These are phyloP conservation scores for Neurospora sublineolata DNA, from an alignment of 495 filamentous ascomycete species.

Conservation along the genomic window DNA sequence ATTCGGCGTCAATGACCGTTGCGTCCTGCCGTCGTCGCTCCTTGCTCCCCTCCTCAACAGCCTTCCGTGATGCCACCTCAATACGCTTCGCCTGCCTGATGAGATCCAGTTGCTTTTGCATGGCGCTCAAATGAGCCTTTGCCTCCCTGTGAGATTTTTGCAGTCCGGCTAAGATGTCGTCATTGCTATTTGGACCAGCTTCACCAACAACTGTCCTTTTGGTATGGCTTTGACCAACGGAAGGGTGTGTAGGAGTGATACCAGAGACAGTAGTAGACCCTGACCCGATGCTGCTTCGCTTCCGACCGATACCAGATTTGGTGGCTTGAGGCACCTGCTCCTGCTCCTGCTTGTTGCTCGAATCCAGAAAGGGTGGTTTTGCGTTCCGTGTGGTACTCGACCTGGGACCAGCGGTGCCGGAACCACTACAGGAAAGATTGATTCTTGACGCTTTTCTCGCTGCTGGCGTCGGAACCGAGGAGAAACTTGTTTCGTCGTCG, in stretches of 20 bases:
- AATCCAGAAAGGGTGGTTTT: not conserved
- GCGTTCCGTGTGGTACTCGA: not conserved
- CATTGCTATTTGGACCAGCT: not conserved
- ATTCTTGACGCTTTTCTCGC: not conserved
- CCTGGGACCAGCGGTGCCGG: not conserved
- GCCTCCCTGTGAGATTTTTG: slow-evolving; percentile 2
- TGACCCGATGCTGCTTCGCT: not conserved
- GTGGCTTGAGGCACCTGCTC: not conserved
- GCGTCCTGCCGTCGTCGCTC: not conserved
- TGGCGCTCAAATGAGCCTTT: not conserved
- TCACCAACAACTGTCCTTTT: not conserved
- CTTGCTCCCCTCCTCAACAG: not conserved
- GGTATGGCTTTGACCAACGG: not conserved
- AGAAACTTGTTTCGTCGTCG: not conserved
- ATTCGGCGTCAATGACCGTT: slow-evolving; percentile 8
- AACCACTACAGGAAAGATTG: not conserved
- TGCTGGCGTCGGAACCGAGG: not conserved
- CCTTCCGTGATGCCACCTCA: slow-evolving; percentile 1
- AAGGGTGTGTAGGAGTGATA: not conserved
- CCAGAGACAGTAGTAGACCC: not conserved
- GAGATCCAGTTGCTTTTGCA: slow-evolving; percentile 7
- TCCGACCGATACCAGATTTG: not conserved
- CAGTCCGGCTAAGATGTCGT: not conserved
- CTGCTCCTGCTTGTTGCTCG: not conserved
- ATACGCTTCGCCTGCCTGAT: slow-evolving; percentile 15